Evolutionary conservation across 2,329 filamentous ascomycete genomes (phyloP).

Genomic region (Trichoderma sp.): DNA sequence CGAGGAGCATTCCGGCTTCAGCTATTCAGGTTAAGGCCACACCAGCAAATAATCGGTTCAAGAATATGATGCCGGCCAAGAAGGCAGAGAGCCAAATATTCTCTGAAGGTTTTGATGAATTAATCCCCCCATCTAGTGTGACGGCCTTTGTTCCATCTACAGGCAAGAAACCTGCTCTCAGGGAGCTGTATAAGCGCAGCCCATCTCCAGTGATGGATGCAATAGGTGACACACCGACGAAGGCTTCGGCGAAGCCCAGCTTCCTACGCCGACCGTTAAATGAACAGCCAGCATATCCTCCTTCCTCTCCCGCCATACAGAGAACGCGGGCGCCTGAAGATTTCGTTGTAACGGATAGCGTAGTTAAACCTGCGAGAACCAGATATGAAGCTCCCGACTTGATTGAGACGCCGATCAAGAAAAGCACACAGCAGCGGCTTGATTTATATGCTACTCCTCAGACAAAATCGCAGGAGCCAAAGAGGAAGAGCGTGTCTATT

Average conservation of each 20-base stretch:
- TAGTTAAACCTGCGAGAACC: conserved; percentile 22
- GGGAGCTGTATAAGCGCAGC: conserved; percentile 32
- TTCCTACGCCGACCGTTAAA: conserved; percentile 32
- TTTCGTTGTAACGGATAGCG: conserved; percentile 21
- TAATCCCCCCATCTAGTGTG: conserved; percentile 39
- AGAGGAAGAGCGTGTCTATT: conserved; percentile 42
- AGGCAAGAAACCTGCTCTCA: conserved; percentile 34
- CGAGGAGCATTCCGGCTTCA: conserved; percentile 37
- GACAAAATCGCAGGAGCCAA: conserved; percentile 19
- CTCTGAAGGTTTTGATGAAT: conserved; percentile 30
- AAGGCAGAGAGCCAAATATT: conserved; percentile 26
- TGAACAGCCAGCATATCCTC: conserved; percentile 32
- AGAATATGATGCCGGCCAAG: conserved; percentile 44
- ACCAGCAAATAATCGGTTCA: conserved; percentile 54
- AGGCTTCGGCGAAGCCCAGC: conserved; percentile 25
- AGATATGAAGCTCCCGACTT: conserved; percentile 25
- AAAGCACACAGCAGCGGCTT: conserved; percentile 27
- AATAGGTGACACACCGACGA: conserved; percentile 35
- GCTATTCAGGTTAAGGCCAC: conserved; percentile 51
- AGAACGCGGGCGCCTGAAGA: conserved; percentile 26
- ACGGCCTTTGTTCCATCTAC: conserved; percentile 43
- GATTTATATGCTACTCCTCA: conserved; percentile 23
- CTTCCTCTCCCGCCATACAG: conserved; percentile 38
- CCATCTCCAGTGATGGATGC: conserved; percentile 32
- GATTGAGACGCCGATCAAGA: conserved; percentile 42